phyloP scores from a whole-genome alignment of 495 filamentous ascomycete species.

The Cercophora scortea region DNA sequence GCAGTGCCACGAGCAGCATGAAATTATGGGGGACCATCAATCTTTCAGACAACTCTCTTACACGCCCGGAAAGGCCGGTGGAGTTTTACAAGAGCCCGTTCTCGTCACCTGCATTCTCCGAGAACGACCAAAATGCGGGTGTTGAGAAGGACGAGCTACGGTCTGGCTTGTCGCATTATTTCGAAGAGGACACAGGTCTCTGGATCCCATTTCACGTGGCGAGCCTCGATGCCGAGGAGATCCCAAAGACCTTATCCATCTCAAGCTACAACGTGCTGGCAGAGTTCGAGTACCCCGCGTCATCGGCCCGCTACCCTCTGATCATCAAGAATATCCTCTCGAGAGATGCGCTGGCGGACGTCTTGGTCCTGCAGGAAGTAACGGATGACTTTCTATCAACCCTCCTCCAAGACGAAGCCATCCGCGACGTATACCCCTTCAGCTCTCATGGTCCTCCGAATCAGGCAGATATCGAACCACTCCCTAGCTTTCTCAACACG shows the following conservation, averaged over 20 bases:
- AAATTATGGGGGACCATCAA: slow-evolving; percentile 41
- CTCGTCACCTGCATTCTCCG: not conserved
- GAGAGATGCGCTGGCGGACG: slow-evolving; percentile 25
- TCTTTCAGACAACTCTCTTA: slow-evolving; percentile 25
- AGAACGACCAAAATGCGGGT: not conserved
- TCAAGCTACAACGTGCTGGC: slow-evolving; percentile 51
- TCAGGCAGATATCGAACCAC: slow-evolving; percentile 36
- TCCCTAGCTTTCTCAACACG: slow-evolving; percentile 47
- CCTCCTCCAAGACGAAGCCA: slow-evolving; percentile 33
- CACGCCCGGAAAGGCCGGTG: slow-evolving; percentile 6
- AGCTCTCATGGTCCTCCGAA: slow-evolving; percentile 41
- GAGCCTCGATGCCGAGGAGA: not conserved
- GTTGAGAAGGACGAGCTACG: slow-evolving; percentile 10
- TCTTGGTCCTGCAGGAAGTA: slow-evolving; percentile 52
- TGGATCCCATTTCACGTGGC: slow-evolving; percentile 14
- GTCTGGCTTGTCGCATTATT: slow-evolving; percentile 12
- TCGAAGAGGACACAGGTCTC: slow-evolving; percentile 14
- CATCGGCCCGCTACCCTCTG: slow-evolving; percentile 40
- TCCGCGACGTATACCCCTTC: slow-evolving; percentile 43
- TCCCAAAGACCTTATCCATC: slow-evolving; percentile 20
- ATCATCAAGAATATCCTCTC: slow-evolving; percentile 38
- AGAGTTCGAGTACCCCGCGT: slow-evolving; percentile 41
- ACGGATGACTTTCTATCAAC: slow-evolving; percentile 48
- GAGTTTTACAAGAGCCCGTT: slow-evolving; percentile 12
- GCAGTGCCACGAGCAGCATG: slow-evolving; percentile 24